Percentiles rank a stretch among this genome's conserved stretches.
These are phyloP conservation scores for Lepidium didymum DNA, from an alignment of 345 rosid species.

Conservation along the genomic window DNA sequence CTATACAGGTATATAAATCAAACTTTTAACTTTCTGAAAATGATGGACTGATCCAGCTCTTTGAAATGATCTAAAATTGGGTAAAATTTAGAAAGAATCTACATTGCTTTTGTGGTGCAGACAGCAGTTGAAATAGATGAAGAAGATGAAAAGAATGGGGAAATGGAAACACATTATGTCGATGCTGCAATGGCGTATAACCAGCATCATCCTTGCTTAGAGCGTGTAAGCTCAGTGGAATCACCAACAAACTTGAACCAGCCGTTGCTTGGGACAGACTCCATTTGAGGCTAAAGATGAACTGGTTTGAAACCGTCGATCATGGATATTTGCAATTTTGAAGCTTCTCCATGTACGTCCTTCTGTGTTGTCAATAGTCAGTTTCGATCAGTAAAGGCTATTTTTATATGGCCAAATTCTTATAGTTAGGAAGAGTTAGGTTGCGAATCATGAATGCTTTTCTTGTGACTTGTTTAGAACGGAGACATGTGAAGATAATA, in stretches of 20 bases:
- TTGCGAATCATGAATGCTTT: background rate
- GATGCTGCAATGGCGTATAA: slow-evolving; percentile 49
- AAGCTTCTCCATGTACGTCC: slow-evolving; percentile 1
- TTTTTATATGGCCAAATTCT: background rate
- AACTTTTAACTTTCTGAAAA: background rate
- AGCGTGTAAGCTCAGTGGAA: slow-evolving; percentile 24
- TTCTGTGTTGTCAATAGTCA: background rate
- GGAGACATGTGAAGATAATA: no score
- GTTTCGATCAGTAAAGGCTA: background rate
- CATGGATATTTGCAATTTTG: background rate
- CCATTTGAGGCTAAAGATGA: background rate
- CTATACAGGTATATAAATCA: slow-evolving; percentile 47
- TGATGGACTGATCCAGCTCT: background rate
- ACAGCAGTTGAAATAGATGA: slow-evolving; percentile 71
- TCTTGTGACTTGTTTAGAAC: background rate
- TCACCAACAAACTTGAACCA: slow-evolving; percentile 36
- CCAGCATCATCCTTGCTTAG: slow-evolving; percentile 41
- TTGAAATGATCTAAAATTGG: background rate
- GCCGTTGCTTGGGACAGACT: slow-evolving; percentile 32
- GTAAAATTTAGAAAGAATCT: background rate
- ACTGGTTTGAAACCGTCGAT: background rate
- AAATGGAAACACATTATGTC: slow-evolving; percentile 37
- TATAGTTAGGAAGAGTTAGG: background rate
- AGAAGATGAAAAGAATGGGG: slow-evolving; percentile 42
- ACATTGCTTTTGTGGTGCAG: slow-evolving; percentile 32